These are phyloP conservation scores for Pseudopyricularia javanii DNA, from an alignment of 2,329 filamentous ascomycete species.

Conservation along the genomic window DNA sequence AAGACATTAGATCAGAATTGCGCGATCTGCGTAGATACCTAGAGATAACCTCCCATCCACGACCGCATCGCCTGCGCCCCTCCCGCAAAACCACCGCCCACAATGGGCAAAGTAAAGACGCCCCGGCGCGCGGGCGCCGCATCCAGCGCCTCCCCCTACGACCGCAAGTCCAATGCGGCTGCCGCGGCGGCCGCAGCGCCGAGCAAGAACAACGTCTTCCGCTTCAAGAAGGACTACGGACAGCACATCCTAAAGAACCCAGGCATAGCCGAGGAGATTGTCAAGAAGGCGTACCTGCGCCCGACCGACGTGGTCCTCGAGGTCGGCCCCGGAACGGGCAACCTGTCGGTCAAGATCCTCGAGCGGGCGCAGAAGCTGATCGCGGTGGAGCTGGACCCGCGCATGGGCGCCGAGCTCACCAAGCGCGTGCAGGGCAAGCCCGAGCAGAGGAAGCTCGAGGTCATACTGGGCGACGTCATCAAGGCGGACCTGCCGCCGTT, in stretches of 20 bases:
- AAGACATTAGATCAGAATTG: too few species aligned
- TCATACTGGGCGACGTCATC: constrained; percentile 85
- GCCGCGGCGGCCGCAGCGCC: constrained; percentile 8
- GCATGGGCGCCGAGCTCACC: constrained; percentile 90
- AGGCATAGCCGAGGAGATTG: constrained; percentile 29
- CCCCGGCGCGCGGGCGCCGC: constrained; percentile 20
- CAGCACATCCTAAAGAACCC: constrained; percentile 69
- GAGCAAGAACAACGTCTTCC: constrained; percentile 75
- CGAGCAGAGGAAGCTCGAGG: constrained; percentile 70
- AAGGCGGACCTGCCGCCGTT: constrained; percentile 57
- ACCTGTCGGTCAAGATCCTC: constrained; percentile 78
- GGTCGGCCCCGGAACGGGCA: constrained; percentile 77
- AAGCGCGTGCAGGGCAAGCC: constrained; percentile 88
- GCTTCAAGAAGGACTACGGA: constrained; percentile 86
- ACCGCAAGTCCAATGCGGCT: constrained; percentile 14
- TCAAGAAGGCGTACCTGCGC: constrained; percentile 79
- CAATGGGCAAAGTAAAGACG: constrained; percentile 28
- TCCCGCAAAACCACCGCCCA: neutral
- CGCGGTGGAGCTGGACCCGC: constrained; percentile 83
- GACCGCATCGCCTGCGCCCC: neutral
- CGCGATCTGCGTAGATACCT: too few species aligned
- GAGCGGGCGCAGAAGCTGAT: constrained; percentile 73
- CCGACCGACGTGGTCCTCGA: constrained; percentile 85
- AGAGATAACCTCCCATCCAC: neutral
- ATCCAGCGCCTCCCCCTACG: constrained; percentile 19